A percentile compares a stretch with the other conserved stretches of the same genome.
Conservation (phyloP, 192 early-diverging fungal species). For the Chytriomyces sp. region DNA sequence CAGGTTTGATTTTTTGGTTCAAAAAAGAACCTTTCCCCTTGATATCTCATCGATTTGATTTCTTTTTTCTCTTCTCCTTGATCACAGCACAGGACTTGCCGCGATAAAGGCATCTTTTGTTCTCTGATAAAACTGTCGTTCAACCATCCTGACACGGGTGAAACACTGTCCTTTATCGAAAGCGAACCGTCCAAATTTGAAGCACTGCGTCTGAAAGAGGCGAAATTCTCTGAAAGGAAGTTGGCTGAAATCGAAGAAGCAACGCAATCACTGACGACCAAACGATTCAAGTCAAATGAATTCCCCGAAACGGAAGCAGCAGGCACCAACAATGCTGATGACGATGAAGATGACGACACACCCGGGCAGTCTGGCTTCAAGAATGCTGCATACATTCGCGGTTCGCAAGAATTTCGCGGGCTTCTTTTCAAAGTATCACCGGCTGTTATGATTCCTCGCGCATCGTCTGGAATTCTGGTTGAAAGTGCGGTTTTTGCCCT, state of each 20-base stretch:
- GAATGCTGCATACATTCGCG: constrained; percentile 25
- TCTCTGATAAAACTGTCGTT: background rate
- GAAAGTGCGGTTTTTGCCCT: background rate
- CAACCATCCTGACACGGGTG: background rate
- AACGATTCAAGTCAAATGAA: background rate
- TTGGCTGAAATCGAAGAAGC: constrained; percentile 19
- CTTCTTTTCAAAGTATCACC: constrained; percentile 28
- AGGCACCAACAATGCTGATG: background rate
- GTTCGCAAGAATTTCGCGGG: constrained; percentile 1
- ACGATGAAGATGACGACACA: background rate
- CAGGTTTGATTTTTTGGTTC: background rate
- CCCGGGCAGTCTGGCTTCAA: background rate
- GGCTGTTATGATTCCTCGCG: constrained; percentile 26
- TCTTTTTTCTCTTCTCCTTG: too few species aligned
- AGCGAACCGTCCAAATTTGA: constrained; percentile 27
- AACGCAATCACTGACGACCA: background rate
- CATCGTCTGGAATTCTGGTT: constrained; percentile 13
- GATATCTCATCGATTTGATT: too few species aligned
- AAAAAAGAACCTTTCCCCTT: too few species aligned
- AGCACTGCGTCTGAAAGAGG: constrained; percentile 23
- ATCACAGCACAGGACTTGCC: constrained; percentile 12
- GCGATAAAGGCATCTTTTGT: constrained; percentile 23
- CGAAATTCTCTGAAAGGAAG: constrained; percentile 20
- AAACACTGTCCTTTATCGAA: background rate
- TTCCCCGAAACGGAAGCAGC: background rate